phyloP scores from a whole-genome alignment of 2,329 filamentous ascomycete species.

The Beauveria scarabaeidicola region DNA sequence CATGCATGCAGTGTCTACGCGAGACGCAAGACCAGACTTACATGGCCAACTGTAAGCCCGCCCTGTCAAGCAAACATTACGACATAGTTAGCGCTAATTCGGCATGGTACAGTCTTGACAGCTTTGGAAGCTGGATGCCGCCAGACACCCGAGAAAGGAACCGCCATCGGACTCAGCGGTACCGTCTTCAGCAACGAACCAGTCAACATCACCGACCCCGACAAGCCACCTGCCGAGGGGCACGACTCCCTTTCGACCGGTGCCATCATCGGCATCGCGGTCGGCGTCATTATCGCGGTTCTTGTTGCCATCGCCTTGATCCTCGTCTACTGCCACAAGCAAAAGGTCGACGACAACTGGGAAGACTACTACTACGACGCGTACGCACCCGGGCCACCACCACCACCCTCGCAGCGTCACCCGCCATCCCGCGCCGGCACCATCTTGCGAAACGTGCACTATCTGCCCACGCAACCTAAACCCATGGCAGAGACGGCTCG shows the following conservation, averaged over 20 bases:
- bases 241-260: slow-evolving; percentile 33
- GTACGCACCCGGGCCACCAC: not conserved
- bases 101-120: slow-evolving; percentile 19
- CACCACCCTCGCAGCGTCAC: not conserved
- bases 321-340: slow-evolving; percentile 37
- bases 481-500: not conserved
- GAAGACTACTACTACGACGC: slow-evolving; percentile 18
- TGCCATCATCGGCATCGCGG: slow-evolving; percentile 45
- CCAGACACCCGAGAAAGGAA: slow-evolving; percentile 32
- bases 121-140: slow-evolving; percentile 40
- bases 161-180: slow-evolving; percentile 31
- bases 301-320: slow-evolving; percentile 36
- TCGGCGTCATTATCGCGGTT: slow-evolving; percentile 39
- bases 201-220: slow-evolving; percentile 33
- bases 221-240: slow-evolving; percentile 12
- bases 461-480: slow-evolving; percentile 16
- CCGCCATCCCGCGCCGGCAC: not conserved
- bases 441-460: not conserved
- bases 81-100: not conserved
- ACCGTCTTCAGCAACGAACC: slow-evolving; percentile 30
- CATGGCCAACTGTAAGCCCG: slow-evolving; percentile 40
- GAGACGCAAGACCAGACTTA: slow-evolving; percentile 33
- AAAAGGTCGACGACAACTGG: slow-evolving; percentile 25
- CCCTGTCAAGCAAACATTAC: not conserved
- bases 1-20: slow-evolving; percentile 36